phyloP scores from a whole-genome alignment of 495 filamentous ascomycete genomes.

The Penicillium manginii region DNA sequence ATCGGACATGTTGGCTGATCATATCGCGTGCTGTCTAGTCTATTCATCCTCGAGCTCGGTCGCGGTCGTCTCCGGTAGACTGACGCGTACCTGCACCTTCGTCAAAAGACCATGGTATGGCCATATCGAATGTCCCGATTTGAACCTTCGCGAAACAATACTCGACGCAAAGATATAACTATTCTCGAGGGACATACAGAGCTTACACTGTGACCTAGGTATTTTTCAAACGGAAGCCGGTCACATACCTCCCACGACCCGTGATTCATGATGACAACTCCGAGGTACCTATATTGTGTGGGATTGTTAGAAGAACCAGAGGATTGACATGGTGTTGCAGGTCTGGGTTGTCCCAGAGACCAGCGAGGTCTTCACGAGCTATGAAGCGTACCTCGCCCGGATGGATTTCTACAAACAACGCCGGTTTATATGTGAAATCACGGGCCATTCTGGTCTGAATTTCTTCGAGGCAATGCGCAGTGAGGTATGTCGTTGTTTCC shows the following conservation, averaged over 20 bases:
- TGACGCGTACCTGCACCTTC: conserved; percentile 28
- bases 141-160: background rate
- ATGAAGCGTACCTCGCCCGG: conserved; percentile 83
- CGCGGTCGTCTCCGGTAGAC: conserved; percentile 33
- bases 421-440: conserved; percentile 93
- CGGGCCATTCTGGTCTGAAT: conserved; percentile 87
- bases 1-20: conserved; percentile 15
- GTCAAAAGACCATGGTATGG: conserved; percentile 46
- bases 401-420: conserved; percentile 95
- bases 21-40: conserved; percentile 27
- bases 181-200: conserved; percentile 5
- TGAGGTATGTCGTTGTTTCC: conserved; percentile 66
- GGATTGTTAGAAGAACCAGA: background rate
- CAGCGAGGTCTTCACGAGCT: conserved; percentile 84
- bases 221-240: conserved; percentile 93
- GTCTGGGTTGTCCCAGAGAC: conserved; percentile 92
- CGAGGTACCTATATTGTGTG: conserved; percentile 59
- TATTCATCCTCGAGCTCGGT: conserved; percentile 25
- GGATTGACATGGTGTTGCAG: conserved; percentile 46
- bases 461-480: conserved; percentile 93
- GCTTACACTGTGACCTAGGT: conserved; percentile 61
- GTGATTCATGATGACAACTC: conserved; percentile 76
- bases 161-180: conserved; percentile 8
- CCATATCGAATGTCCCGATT: background rate
- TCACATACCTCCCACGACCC: conserved; percentile 76